Percentiles rank a stretch among this genome's conserved stretches.
Evolutionary conservation across 2,329 filamentous ascomycete genomes (phyloP).

Genomic region (Penicillium sp.): DNA sequence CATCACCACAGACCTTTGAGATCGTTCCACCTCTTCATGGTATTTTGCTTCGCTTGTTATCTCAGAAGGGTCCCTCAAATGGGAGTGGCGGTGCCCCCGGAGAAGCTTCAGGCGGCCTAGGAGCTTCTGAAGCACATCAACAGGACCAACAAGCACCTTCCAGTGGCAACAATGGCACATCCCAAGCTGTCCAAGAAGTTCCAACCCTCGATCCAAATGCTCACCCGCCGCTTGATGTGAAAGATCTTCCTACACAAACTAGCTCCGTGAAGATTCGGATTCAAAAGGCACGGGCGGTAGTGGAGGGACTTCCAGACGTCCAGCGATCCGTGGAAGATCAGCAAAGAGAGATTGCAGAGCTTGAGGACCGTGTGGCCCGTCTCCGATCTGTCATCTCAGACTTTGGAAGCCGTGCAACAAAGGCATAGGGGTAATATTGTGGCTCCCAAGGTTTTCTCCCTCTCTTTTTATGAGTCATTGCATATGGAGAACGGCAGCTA

Average conservation of each 20-base stretch:
- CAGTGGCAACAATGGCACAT: slow-evolving; percentile 26
- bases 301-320: slow-evolving; percentile 47
- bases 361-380: slow-evolving; percentile 41
- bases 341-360: slow-evolving; percentile 43
- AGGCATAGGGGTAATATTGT: not conserved
- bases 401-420: slow-evolving; percentile 38
- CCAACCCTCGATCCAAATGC: slow-evolving; percentile 26
- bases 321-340: slow-evolving; percentile 46
- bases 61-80: slow-evolving; percentile 43
- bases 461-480: not conserved
- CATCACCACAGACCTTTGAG: slow-evolving; percentile 81
- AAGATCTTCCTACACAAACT: slow-evolving; percentile 77
- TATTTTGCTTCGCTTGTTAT: slow-evolving; percentile 73
- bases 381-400: slow-evolving; percentile 42
- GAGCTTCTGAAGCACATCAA: slow-evolving; percentile 24
- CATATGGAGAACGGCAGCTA: not conserved
- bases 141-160: slow-evolving; percentile 29
- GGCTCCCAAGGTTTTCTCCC: slow-evolving; percentile 2
- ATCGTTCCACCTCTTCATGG: slow-evolving; percentile 78
- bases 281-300: slow-evolving; percentile 66
- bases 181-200: slow-evolving; percentile 29
- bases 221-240: slow-evolving; percentile 58
- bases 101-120: slow-evolving; percentile 27
- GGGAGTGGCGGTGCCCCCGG: slow-evolving; percentile 21
- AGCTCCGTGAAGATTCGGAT: slow-evolving; percentile 81